A percentile compares a stretch with the other conserved stretches of the same genome.
These are phyloP conservation scores for Sphaerostilbella broomeana DNA, from an alignment of 2,329 filamentous ascomycete species.

Conservation along the genomic window DNA sequence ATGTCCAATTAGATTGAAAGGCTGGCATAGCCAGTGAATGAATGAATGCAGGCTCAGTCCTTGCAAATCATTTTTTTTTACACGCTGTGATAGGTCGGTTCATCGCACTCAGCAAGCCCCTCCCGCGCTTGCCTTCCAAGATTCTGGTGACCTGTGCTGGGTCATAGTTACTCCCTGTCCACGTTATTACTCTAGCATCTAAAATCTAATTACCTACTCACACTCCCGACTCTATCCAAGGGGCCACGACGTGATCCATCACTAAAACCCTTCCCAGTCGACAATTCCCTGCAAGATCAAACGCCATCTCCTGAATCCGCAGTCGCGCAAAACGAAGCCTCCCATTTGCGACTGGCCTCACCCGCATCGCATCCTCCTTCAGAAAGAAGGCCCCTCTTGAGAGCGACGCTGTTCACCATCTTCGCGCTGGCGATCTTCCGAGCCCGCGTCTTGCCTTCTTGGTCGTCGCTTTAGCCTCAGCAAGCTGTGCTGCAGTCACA, in stretches of 20 bases:
- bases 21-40: not conserved
- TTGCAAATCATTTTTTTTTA: too few relatives aligned
- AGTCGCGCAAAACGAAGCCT: conserved; percentile 10
- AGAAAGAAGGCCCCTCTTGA: conserved; percentile 1
- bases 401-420: not conserved
- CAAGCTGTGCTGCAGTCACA: conserved; percentile 16
- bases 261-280: too few relatives aligned
- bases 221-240: too few relatives aligned
- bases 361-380: conserved; percentile 8
- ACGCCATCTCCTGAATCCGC: conserved; percentile 8
- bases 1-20: not conserved
- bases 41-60: conserved; percentile 8
- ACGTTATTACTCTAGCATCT: too few relatives aligned
- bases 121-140: conserved; percentile 12
- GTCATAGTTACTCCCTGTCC: not conserved
- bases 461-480: conserved; percentile 2
- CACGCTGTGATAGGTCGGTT: conserved; percentile 4
- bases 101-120: conserved; percentile 9
- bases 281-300: too few relatives aligned
- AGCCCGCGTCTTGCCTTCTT: conserved; percentile 3
- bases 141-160: conserved; percentile 8
- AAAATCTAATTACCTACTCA: too few relatives aligned
- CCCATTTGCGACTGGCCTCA: conserved; percentile 10
- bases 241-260: too few relatives aligned
- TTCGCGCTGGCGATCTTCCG: conserved; percentile 12